These are phyloP conservation scores for Keqinozyma sinolaborantium DNA, from an alignment of 1,139 yeast species.

Conservation along the genomic window DNA sequence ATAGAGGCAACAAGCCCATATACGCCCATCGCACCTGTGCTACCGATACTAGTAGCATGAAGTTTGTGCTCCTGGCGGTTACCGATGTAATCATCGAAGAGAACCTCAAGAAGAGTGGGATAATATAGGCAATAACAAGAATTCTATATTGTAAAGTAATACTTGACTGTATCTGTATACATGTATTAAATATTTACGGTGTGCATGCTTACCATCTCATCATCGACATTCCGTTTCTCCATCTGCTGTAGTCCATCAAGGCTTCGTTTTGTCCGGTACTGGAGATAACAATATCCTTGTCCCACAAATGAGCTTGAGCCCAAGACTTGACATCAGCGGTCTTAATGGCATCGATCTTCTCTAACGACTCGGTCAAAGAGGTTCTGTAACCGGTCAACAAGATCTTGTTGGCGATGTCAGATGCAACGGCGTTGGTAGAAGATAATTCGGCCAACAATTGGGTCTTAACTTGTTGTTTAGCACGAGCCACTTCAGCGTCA, in stretches of 20 bases:
- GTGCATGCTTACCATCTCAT: conserved; percentile 58
- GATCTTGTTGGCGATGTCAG: conserved; percentile 57
- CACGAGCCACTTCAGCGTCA: conserved; percentile 76
- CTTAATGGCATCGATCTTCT: conserved; percentile 60
- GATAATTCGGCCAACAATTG: conserved; percentile 47
- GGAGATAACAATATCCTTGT: conserved; percentile 76
- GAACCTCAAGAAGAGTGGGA: conserved; percentile 78
- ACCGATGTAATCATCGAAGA: conserved; percentile 88
- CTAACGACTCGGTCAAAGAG: conserved; percentile 56
- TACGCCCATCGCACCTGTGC: conserved; percentile 96
- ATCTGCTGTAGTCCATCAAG: conserved; percentile 76
- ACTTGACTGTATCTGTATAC: neutral
- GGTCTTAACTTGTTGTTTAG: conserved; percentile 65
- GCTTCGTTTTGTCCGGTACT: conserved; percentile 86
- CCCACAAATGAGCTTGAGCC: conserved; percentile 78
- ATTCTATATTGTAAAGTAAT: neutral
- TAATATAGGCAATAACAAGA: conserved; percentile 38
- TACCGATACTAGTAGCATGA: conserved; percentile 85
- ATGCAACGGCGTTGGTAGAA: conserved; percentile 49
- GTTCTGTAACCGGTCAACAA: conserved; percentile 61
- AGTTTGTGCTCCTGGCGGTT: conserved; percentile 85
- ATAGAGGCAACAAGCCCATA: conserved; percentile 67
- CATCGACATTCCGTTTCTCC: conserved; percentile 85
- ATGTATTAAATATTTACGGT: conserved; percentile 3
- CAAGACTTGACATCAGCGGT: conserved; percentile 61